Conservation (phyloP, 2,329 filamentous ascomycete species). For the Didymella segeticola region DNA sequence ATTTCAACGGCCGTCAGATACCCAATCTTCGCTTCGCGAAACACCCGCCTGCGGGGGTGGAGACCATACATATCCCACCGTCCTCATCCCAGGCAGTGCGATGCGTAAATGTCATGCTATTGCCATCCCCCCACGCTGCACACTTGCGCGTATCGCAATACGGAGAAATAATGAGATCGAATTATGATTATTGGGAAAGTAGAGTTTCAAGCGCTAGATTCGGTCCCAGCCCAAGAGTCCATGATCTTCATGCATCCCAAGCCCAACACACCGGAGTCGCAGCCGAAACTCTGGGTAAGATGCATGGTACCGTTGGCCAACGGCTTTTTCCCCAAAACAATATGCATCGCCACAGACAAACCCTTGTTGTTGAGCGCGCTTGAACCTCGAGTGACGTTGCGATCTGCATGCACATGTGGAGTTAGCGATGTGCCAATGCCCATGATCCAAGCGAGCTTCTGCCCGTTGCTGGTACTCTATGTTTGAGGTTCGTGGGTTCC, state of each 20-base stretch:
- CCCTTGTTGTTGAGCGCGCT: background rate
- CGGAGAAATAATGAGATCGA: too few species aligned
- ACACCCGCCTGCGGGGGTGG: background rate
- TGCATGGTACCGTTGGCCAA: constrained; percentile 2
- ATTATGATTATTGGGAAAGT: too few species aligned
- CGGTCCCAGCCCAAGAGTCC: too few species aligned
- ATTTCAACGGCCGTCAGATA: background rate
- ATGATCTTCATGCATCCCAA: background rate
- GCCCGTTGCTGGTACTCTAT: constrained; percentile 1
- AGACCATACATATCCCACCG: background rate
- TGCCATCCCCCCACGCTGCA: background rate
- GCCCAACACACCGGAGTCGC: constrained; percentile 2
- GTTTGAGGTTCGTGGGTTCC: background rate
- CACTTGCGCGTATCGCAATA: background rate
- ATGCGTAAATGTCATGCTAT: background rate
- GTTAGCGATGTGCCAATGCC: background rate
- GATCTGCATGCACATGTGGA: constrained; percentile 3
- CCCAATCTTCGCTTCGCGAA: background rate
- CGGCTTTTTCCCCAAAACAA: too few species aligned
- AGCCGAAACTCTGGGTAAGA: constrained; percentile 4
- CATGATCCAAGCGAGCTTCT: background rate
- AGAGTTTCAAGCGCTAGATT: background rate
- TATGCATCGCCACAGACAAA: too few species aligned
- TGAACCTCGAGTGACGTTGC: background rate
- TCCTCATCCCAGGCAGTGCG: background rate